Conservation (phyloP, 2,329 filamentous ascomycete species). For the Mycogone perniciosa region DNA sequence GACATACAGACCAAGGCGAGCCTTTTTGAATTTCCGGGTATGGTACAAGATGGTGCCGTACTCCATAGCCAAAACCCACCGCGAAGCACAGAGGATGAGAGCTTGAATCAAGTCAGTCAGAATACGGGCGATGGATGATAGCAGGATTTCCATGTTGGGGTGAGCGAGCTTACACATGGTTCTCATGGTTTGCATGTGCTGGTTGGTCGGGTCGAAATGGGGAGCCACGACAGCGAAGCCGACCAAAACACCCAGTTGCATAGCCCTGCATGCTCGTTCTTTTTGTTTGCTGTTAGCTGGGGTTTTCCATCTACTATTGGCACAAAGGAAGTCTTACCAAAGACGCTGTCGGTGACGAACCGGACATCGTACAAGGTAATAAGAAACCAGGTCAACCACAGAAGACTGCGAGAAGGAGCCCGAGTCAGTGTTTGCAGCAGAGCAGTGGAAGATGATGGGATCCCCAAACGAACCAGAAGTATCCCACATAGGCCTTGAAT, state of each 20-base stretch:
- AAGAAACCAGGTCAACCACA: constrained; percentile 65
- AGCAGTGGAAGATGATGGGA: background rate
- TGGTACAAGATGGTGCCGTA: constrained; percentile 44
- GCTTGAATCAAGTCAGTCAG: constrained; percentile 18
- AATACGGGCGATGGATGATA: background rate
- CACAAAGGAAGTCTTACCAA: constrained; percentile 30
- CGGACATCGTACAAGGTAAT: constrained; percentile 60
- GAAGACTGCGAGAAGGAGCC: constrained; percentile 32
- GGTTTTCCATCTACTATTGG: background rate
- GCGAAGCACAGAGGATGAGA: constrained; percentile 45
- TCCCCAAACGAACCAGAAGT: constrained; percentile 23
- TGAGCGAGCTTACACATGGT: constrained; percentile 32
- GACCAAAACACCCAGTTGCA: constrained; percentile 59
- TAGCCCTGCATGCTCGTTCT: constrained; percentile 49
- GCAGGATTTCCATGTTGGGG: background rate
- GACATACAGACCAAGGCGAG: constrained; percentile 28
- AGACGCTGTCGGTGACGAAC: constrained; percentile 57
- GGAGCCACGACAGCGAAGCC: constrained; percentile 57
- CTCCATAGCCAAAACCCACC: constrained; percentile 47
- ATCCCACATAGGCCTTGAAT: constrained; percentile 32
- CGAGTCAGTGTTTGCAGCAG: background rate
- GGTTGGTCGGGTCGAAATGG: constrained; percentile 34
- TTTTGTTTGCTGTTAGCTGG: background rate
- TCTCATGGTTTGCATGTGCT: constrained; percentile 32
- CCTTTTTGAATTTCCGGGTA: constrained; percentile 33